These are phyloP conservation scores for Citrus sinensis DNA, from an alignment of 345 rosid genomes.

Conservation along the genomic window DVS_A1.0 CM039163.1:9542001-9542500, in stretches of 20 bases:
- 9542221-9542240: background rate
- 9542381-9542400: conserved; percentile 65
- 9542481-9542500: background rate
- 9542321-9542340: conserved; percentile 92
- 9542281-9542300: conserved; percentile 92
- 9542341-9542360: conserved; percentile 91
- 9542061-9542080: conserved; percentile 3
- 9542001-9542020: conserved; percentile 95
- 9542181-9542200: background rate
- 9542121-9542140: background rate
- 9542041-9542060: conserved; percentile 74
- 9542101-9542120: background rate
- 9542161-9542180: background rate
- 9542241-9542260: background rate
- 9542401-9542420: background rate
- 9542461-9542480: conserved; percentile 1
- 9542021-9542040: conserved; percentile 92
- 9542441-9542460: background rate
- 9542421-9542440: background rate
- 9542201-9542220: background rate
- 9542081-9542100: background rate
- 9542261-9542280: conserved; percentile 56
- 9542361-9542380: conserved; percentile 94
- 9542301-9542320: conserved; percentile 98
- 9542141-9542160: background rate